Conservation (phyloP, 106 monocot species). For the Platanthera guangdongensis region DNA sequence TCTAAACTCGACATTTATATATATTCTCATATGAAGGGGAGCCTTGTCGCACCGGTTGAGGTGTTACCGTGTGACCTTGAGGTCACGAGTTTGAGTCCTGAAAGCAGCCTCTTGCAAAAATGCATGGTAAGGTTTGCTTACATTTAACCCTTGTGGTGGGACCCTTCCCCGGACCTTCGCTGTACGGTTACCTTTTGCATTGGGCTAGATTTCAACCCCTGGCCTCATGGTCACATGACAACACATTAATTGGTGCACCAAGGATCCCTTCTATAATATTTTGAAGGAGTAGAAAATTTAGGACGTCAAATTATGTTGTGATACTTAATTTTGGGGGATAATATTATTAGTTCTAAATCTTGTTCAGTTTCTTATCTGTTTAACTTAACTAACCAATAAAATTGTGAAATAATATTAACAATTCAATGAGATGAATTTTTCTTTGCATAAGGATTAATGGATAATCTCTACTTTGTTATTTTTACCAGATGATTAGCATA, state of each 20-base stretch:
- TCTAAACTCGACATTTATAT: neutral
- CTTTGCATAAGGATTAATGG: neutral
- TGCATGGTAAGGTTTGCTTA: no score
- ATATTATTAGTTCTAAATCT: neutral
- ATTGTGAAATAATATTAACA: neutral
- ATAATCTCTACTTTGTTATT: neutral
- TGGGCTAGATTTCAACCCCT: neutral
- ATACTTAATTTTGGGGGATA: neutral
- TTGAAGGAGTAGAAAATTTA: neutral
- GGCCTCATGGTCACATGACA: no score
- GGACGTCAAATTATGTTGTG: neutral
- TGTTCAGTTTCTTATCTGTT: neutral
- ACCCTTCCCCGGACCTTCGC: no score
- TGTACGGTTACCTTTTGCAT: no score
- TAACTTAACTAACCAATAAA: neutral
- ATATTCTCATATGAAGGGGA: no score
- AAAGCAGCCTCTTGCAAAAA: no score
- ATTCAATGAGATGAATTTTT: neutral
- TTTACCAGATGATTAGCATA: neutral
- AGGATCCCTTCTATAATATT: neutral
- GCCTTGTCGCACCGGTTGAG: no score
- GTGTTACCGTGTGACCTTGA: no score
- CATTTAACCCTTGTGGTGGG: no score
- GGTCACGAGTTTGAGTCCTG: no score
- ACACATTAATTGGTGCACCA: no score